Conservation (phyloP, 139 green algal species). For the Micractinium conductrix region DNA sequence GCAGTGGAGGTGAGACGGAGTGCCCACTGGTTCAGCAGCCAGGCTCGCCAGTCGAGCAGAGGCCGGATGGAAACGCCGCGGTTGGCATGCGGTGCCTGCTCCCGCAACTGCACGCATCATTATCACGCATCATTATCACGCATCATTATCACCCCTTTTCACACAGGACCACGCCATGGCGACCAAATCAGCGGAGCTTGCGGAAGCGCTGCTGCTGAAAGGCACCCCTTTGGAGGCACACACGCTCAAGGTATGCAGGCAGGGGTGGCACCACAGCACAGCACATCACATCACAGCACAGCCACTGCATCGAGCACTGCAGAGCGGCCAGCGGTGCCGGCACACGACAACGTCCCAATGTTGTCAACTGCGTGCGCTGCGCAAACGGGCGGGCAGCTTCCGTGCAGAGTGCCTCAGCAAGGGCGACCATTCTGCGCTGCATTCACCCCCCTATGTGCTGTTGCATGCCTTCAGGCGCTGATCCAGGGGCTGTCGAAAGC, state of each 20-base stretch:
- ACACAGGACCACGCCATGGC: background rate
- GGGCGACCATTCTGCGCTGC: too few relatives aligned
- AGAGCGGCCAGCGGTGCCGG: background rate
- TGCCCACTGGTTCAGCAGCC: background rate
- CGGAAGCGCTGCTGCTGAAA: constrained; percentile 9
- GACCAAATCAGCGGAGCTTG: constrained; percentile 20
- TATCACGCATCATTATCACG: background rate
- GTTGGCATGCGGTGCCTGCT: background rate
- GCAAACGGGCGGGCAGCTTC: too few relatives aligned
- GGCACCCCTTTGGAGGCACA: constrained; percentile 11
- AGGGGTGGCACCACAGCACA: background rate
- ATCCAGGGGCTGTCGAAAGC: background rate
- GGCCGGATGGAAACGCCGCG: background rate
- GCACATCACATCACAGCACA: background rate
- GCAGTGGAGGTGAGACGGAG: constrained; percentile 8
- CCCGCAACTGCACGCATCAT: background rate
- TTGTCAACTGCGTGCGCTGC: too few relatives aligned
- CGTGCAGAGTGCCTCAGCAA: too few relatives aligned
- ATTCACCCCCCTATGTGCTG: background rate
- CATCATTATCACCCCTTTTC: background rate
- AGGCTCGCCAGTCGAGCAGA: background rate
- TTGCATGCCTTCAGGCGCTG: background rate
- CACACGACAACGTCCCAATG: background rate
- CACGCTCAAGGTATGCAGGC: constrained; percentile 17
- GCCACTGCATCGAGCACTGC: too few relatives aligned